These are phyloP conservation scores for Rhizophora mangle DNA, from an alignment of 345 rosid genomes.

Conservation along the genomic window DNA sequence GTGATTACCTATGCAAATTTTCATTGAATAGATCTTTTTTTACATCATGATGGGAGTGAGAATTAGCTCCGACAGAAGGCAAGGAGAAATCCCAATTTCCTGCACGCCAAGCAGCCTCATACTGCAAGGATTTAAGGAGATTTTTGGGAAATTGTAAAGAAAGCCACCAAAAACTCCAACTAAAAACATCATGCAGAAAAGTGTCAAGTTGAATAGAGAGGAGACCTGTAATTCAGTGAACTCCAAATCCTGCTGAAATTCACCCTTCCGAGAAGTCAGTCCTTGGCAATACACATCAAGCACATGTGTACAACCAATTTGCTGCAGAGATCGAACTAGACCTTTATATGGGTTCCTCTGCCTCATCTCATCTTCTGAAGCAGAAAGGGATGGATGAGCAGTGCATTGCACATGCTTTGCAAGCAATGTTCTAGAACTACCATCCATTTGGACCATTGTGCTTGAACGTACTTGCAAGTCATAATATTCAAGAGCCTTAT, in stretches of 20 bases:
- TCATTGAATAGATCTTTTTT: constrained; percentile 65
- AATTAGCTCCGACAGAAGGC: constrained; percentile 43
- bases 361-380: constrained; percentile 42
- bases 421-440: constrained; percentile 35
- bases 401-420: constrained; percentile 31
- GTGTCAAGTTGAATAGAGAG: not conserved
- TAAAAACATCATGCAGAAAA: not conserved
- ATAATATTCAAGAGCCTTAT: constrained; percentile 89
- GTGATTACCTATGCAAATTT: constrained; percentile 68
- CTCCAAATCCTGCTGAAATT: constrained; percentile 69
- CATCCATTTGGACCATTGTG: constrained; percentile 33
- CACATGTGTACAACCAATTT: constrained; percentile 85
- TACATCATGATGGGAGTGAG: constrained; percentile 40
- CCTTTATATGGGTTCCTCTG: constrained; percentile 80
- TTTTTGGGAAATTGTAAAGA: constrained; percentile 5
- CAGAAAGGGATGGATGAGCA: constrained; percentile 28
- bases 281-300: constrained; percentile 87
- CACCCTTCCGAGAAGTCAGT: constrained; percentile 62
- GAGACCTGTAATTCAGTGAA: constrained; percentile 85
- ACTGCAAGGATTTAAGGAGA: constrained; percentile 44
- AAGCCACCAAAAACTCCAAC: not conserved
- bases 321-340: constrained; percentile 83
- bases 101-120: constrained; percentile 97
- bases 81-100: constrained; percentile 96
- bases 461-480: constrained; percentile 82